Evolutionary conservation across 2,329 filamentous ascomycete species (phyloP), one percentile per base, ranked within the genome.

Genomic region (Ciborinia camelliae): DNA sequence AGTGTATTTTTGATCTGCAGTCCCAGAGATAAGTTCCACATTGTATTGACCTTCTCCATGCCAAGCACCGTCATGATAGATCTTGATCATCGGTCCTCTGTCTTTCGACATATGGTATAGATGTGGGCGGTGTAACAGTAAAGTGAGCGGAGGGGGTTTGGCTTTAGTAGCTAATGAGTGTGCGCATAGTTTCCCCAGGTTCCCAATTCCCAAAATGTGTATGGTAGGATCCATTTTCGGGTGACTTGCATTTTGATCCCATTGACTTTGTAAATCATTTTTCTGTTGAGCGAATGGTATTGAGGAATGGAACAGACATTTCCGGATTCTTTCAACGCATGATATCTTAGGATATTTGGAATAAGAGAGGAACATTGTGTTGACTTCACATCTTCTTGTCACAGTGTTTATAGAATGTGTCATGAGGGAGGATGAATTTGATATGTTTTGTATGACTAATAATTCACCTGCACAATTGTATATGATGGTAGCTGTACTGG

Each of bases 171-270:
- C 84, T 14, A 97, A 79, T 28, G 86, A 85, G 73, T 89, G 87
- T 32, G 93, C 92, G 68, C 93, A 86, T 32, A 97, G 84, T 51
- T 86, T 86, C 18, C 92, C 93, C 15, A 97, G 81, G 73, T 92
- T 96, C 43, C 93, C 93, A 14, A 90, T 75, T 14, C 94, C 93
- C 3, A 97, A 79, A 55, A 97, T 82, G 73, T 95, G 86, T 67
- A 96, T 88, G 41, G 35, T 51, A n/a, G 47, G 37, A 18, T 39
- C 35, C 52, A 58, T 58, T 20, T 32, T 10, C 26, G 10, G 43
- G 26, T 37, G 26, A 43, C 35, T 30, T 20, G 52, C 12, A 30
- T 23, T 50, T n/a, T 47, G 14, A 35, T 23, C 15, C 23, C 15
- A 30, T 35, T 20, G n/a, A 26, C 20, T 28, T 1, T 45, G 26